Evolutionary conservation across 768 basidiomycete species (phyloP), one percentile per base, ranked within the genome.

Genomic region (Leccinum obscurum): DNA sequence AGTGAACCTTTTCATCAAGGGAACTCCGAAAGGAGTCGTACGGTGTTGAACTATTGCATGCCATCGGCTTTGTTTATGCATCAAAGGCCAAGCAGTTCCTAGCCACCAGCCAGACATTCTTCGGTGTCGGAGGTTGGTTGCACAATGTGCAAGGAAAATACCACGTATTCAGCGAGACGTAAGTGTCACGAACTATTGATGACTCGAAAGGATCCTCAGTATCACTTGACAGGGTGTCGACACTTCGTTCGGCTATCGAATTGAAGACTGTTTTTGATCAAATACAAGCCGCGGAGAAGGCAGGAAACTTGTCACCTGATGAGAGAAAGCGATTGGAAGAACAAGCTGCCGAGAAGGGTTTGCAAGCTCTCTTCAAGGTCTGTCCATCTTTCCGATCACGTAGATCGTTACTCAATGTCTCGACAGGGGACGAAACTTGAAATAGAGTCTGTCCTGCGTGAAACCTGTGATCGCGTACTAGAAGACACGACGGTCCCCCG

Each of bases 101-200:
- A 0, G 93, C 93, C 0, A 86, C 90, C 17, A 79, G 84, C 75
- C 64, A 85, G 80, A 79, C 86, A 0, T 77, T 84, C 11, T 78
- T 93, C 53, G 93, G 93, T 28, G 88, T 96, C 15, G 93, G 93
- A 13, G 93, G 94, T 7, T 96, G 93, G 93, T 71, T 95, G 59
- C 93, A 95, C 72, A 92, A 92, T 57, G 91, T 94, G 3, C 91
- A 93, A 72, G 91, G 90, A 13, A 94, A 93, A 76, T 95, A 93
- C 54, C 93, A 95, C 68, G 89, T 95, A 17, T 91, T 96, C 74
- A 93, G 92, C 70, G 93, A 95, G 78, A 94, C 92, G 90, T 92
- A 63, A 66, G 90, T 79, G 39, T 59, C n/a, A 28, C 20, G 51
- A 9, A 41, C 51, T 17, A 55, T 52, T 34, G 34, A 8, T 28